Base-by-base conservation (phyloP, 2,329 filamentous ascomycete species). In the Botrytis hyacinthi region DNA sequence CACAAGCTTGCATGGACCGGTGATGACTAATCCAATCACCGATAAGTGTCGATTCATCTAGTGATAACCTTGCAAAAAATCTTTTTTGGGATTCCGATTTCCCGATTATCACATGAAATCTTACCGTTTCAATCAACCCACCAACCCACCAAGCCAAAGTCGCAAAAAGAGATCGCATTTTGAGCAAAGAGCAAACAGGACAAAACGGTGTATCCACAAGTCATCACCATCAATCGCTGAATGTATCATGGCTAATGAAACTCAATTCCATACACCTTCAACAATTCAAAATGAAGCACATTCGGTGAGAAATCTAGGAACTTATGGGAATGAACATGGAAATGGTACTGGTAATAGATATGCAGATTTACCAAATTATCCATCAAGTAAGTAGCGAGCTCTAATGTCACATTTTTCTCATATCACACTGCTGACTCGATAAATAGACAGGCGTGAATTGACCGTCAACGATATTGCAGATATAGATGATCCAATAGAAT, bases 401-500 rank as follows among this genome's bases (percentile, higher is more conserved):
- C 70, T 44, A 60, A 59, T 37, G 59, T 75, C 54, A 61, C 73
- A 62, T 73, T 67, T 67, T 40, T 18, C 44, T 37, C 59, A 48
- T 69, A 67, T 67, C 60, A 75, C 44, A 40, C 22, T 74, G 62
- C 76, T 78, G 72, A 78, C 72, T 71, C 69, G 54, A 65, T 63
- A n/a, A 14, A 73, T 57, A 78, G 77, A 67, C 42, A 75, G 74
- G 48, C 70, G 66, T 37, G 66, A 57, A 29, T 69, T 69, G 46
- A 69, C 48, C 48, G 37, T 76, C 40, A 76, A 67, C 48, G 68
- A 68, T 61, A 75, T 76, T 32, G 72, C 75, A 70, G 75, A 76
- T 16, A 54, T 77, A 63, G 76, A 76, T 42, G 78, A 80, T 60
- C 74, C 76, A 44, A 75, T 77, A 32, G 75, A 76, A 40, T 73